Percentiles rank a stretch among this genome's conserved stretches.
These are phyloP conservation scores for Umbelopsis sp. DNA, from an alignment of 192 early-diverging fungal genomes.

Conservation along the genomic window DNA sequence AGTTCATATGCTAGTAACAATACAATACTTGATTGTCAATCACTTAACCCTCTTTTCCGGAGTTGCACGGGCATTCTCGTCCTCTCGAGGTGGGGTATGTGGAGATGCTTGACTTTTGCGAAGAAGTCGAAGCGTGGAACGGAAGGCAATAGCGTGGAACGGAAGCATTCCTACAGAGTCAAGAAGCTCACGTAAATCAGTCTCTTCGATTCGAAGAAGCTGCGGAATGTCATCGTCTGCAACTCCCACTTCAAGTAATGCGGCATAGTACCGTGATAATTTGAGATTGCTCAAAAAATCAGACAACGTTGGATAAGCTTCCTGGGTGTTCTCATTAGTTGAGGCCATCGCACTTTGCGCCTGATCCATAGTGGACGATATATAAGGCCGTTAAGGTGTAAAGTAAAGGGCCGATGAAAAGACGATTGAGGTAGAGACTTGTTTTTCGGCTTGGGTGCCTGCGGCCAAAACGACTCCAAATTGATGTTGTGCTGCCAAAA, in stretches of 20 bases:
- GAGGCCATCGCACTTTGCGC: neutral
- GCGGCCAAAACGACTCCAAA: neutral
- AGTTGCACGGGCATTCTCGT: conserved; percentile 32
- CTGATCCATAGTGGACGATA: conserved; percentile 4
- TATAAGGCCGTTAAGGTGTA: neutral
- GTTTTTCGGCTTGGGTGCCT: neutral
- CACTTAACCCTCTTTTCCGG: conserved; percentile 28
- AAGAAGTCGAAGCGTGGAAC: conserved; percentile 48
- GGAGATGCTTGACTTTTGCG: conserved; percentile 35
- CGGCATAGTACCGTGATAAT: conserved; percentile 48
- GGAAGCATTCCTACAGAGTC: conserved; percentile 49
- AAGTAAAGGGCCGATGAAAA: no score
- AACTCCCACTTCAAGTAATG: conserved; percentile 50
- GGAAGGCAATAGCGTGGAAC: conserved; percentile 55
- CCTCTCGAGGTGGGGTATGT: conserved; percentile 21
- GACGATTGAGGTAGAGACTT: neutral
- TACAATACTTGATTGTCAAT: no score
- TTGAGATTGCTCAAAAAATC: conserved; percentile 52
- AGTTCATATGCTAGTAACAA: neutral
- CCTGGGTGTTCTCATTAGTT: neutral
- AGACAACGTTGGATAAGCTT: conserved; percentile 31
- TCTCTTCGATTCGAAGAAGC: conserved; percentile 51
- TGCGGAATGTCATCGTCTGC: conserved; percentile 49
- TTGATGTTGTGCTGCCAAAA: neutral
- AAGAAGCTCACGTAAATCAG: conserved; percentile 51